A percentile compares a stretch with the other conserved stretches of the same genome.
Conservation (phyloP, 345 rosid genomes). For the Geranium rotundifolium region DNA sequence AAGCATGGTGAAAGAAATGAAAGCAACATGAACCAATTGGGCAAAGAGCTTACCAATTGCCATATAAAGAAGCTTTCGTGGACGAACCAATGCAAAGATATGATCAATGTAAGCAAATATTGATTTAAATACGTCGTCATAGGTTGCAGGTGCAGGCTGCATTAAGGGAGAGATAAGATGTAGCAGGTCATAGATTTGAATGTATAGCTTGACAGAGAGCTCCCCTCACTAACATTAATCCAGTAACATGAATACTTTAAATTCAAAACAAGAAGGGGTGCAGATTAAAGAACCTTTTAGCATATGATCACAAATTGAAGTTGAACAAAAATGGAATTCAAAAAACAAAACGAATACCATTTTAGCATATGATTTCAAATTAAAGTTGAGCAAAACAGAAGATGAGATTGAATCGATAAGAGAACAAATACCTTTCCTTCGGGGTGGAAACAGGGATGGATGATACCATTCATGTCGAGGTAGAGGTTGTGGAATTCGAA, state of each 20-base stretch:
- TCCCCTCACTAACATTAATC: background rate
- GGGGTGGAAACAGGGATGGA: conserved; percentile 97
- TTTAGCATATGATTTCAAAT: background rate
- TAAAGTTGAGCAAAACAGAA: background rate
- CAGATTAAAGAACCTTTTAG: too few species aligned
- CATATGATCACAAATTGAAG: too few species aligned
- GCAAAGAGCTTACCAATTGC: conserved; percentile 61
- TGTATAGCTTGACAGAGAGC: background rate
- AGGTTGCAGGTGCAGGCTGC: conserved; percentile 91
- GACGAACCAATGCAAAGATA: conserved; percentile 76
- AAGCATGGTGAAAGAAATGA: background rate
- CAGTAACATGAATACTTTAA: too few species aligned
- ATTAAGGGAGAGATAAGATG: conserved; percentile 9
- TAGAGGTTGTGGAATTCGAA: conserved; percentile 81
- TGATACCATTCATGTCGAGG: conserved; percentile 88
- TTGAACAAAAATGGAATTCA: too few species aligned
- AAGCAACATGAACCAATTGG: conserved; percentile 3
- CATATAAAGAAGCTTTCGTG: conserved; percentile 88
- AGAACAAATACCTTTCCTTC: conserved; percentile 62
- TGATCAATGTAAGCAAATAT: conserved; percentile 91
- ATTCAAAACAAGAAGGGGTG: too few species aligned
- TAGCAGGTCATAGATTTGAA: background rate
- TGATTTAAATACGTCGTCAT: conserved; percentile 76
- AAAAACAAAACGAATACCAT: too few species aligned
- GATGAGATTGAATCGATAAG: background rate